A percentile compares a stretch with the other conserved stretches of the same genome.
These are phyloP conservation scores for Magnolia sinica DNA, from an alignment of 164 flowering plant genomes.

Conservation along the genomic window DNA sequence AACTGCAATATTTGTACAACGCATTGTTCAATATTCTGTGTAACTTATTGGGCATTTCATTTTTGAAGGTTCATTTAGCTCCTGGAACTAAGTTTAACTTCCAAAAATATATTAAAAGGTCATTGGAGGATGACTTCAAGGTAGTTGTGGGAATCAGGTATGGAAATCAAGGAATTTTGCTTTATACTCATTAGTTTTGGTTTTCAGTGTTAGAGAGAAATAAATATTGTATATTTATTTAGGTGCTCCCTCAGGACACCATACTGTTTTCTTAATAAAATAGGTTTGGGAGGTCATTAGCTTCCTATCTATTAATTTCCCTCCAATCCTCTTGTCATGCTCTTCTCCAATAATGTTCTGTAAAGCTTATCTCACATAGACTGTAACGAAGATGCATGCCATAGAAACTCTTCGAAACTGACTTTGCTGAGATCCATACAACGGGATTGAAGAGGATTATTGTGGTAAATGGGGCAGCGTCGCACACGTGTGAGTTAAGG, in stretches of 20 bases:
- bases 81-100: constrained; percentile 54
- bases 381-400: too few species aligned
- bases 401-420: too few species aligned
- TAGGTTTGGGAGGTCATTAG: too few species aligned
- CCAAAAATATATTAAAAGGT: constrained; percentile 48
- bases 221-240: too few species aligned
- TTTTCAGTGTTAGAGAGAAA: not conserved
- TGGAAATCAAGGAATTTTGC: not conserved
- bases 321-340: too few species aligned
- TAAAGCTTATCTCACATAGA: too few species aligned
- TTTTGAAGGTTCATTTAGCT: constrained; percentile 46
- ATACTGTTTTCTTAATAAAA: too few species aligned
- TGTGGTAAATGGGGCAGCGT: too few species aligned
- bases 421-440: not conserved
- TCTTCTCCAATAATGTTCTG: too few species aligned
- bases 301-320: too few species aligned
- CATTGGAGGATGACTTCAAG: constrained; percentile 38
- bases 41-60: not conserved
- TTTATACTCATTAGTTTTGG: not conserved
- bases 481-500: too few species aligned
- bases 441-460: not conserved
- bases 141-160: constrained; percentile 52
- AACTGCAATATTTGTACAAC: not conserved
- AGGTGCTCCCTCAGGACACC: too few species aligned
- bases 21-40: not conserved